Percentiles rank a stretch among this genome's conserved stretches.
Evolutionary conservation across 2,329 filamentous ascomycete species (phyloP).

Genomic region (Ceratocystis cubensis): DNA sequence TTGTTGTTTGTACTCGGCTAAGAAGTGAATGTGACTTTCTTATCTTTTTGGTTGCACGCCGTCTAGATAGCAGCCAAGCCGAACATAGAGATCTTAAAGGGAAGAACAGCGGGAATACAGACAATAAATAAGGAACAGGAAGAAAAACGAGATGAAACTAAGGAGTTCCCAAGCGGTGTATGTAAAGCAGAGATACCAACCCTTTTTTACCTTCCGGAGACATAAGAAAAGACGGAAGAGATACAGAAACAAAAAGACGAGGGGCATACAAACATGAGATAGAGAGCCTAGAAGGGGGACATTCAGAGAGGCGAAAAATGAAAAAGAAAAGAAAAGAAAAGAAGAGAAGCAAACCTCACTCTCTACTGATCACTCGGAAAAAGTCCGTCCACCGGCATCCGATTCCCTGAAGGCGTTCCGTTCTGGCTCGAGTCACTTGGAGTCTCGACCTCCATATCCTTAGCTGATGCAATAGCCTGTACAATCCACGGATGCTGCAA

Average conservation of each 20-base stretch:
- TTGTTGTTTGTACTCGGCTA: background rate
- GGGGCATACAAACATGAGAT: background rate
- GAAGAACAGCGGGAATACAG: too few relatives aligned
- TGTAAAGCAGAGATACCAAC: background rate
- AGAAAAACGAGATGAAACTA: too few relatives aligned
- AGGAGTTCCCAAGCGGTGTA: too few relatives aligned
- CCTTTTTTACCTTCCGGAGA: background rate
- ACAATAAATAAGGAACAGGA: too few relatives aligned
- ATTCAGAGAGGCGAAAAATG: background rate
- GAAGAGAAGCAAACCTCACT: background rate
- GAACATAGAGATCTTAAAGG: too few relatives aligned
- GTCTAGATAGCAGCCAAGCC: background rate
- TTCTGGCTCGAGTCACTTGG: conserved; percentile 42
- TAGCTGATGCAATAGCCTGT: conserved; percentile 42
- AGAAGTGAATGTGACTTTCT: background rate
- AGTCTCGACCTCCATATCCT: conserved; percentile 52
- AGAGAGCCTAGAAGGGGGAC: too few relatives aligned
- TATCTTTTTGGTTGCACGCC: background rate
- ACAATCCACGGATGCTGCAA: conserved; percentile 88
- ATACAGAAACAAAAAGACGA: background rate
- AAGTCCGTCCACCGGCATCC: conserved; percentile 1
- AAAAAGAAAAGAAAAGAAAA: background rate
- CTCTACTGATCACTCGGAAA: conserved; percentile 8
- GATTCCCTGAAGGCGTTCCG: conserved; percentile 15
- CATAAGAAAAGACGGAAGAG: background rate